A percentile compares a stretch with the other conserved stretches of the same genome.
These are phyloP conservation scores for Backusella mclennaniae DNA, from an alignment of 192 early-diverging fungal species.

Conservation along the genomic window DNA sequence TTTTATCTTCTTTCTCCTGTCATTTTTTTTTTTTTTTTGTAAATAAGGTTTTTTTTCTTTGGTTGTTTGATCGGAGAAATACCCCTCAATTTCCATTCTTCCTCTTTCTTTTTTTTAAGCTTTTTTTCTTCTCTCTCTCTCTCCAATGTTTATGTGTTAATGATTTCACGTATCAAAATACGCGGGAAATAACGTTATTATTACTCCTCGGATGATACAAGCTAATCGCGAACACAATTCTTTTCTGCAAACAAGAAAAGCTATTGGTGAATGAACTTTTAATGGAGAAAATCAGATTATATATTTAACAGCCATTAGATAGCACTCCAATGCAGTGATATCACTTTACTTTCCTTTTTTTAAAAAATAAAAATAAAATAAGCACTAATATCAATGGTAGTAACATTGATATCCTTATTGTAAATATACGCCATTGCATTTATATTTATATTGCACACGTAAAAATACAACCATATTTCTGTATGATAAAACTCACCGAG, in stretches of 20 bases:
- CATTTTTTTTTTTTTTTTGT: neutral
- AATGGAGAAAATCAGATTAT: neutral
- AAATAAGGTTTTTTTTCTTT: neutral
- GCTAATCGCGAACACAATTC: neutral
- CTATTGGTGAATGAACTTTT: neutral
- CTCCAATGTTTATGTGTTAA: neutral
- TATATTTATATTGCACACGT: too few relatives aligned
- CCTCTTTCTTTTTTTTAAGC: neutral
- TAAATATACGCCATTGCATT: neutral
- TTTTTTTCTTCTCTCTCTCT: neutral
- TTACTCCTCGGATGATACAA: slow-evolving; percentile 2
- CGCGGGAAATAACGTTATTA: neutral
- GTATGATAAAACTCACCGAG: slow-evolving; percentile 11
- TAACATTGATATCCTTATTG: neutral
- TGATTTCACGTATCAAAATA: neutral
- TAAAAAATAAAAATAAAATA: neutral
- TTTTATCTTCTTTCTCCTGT: neutral
- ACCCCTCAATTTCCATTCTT: neutral
- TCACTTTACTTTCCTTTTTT: neutral
- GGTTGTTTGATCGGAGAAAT: slow-evolving; percentile 3
- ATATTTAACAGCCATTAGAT: neutral
- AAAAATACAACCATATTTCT: neutral
- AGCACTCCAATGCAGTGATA: neutral
- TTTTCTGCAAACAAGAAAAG: neutral
- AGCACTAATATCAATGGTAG: neutral